phyloP scores from a whole-genome alignment of 1,284 basidiomycete species.

The Ustilago curta region DNA sequence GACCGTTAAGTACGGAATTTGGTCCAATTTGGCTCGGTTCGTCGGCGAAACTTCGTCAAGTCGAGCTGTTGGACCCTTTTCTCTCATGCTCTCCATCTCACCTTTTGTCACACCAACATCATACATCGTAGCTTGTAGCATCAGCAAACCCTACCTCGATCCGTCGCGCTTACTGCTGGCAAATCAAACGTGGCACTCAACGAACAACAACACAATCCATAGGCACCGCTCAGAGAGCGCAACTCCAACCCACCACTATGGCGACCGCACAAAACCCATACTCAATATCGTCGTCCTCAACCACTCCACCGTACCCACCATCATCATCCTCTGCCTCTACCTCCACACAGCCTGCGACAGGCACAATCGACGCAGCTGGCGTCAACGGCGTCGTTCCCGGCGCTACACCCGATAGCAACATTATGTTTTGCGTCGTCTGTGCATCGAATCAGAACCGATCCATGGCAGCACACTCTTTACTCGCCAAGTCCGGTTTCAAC shows the following conservation, averaged over 20 bases:
- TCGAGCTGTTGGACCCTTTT: conserved; percentile 4
- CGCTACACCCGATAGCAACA: conserved; percentile 25
- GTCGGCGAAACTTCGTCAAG: background rate
- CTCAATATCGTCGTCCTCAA: conserved; percentile 15
- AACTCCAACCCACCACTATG: conserved; percentile 2
- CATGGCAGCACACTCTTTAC: conserved; percentile 96
- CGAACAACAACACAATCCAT: background rate
- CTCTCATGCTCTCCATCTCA: background rate
- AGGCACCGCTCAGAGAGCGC: background rate
- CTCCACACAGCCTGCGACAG: background rate
- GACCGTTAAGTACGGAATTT: background rate
- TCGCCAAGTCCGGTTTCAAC: conserved; percentile 85
- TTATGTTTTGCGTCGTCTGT: conserved; percentile 91
- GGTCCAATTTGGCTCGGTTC: background rate
- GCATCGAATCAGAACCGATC: conserved; percentile 99
- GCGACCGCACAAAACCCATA: conserved; percentile 30
- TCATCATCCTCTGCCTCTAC: conserved; percentile 10
- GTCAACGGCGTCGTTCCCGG: conserved; percentile 25
- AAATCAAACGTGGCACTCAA: background rate
- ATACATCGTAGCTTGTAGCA: no score
- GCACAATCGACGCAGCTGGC: conserved; percentile 13
- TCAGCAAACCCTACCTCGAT: no score
- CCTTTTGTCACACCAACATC: no score
- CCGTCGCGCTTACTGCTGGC: background rate
- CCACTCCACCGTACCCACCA: conserved; percentile 14